Base-by-base conservation (phyloP, 176 grass and related monocot species). In the Phyllostachys edulis region DNA sequence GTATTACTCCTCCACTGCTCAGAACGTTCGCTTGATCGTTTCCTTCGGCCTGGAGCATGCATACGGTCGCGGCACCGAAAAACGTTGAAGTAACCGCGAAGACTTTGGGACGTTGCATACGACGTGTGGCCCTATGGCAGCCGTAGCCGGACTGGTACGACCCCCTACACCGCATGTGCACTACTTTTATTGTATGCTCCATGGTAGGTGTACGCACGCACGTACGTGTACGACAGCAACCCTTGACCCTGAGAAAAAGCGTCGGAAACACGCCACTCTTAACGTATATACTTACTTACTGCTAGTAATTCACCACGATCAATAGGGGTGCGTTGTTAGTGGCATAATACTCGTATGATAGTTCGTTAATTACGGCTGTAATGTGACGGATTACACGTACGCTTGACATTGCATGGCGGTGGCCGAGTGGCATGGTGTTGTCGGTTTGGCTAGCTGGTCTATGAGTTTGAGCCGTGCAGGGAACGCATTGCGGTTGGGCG, bases 401-500 rank as follows among this genome's bases (percentile, higher is more conserved):
- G 61, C 61, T 13, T 16, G 61, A 1, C 5, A 10, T 21, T 21
- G 6, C 18, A 8, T 27, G 21, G 46, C 20, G 23, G 36, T 29
- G 49, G 45, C 36, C 26, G 77, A 21, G 38, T 20, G 57, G 60
- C 75, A 16, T 10, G 18, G n/a, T 49, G 76, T 74, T 49, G 82
- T 74, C 71, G 71, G 74, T 46, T 68, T 55, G 13, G 63, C 46
- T 4, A 0, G 60, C 0, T 69, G 46, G 52, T 32, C 32, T 34
- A 2, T 2, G 32, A 34, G 13, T 0, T 2, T 2, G 79, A 69
- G 65, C 49, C 82, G 87, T 89, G 82, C 54, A 21, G 70, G 12
- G 12, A 73, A 85, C 69, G 82, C 77, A 6, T 75, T 11, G 61
- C 77, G 76, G 87, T 75, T 69, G 82, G 68, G 69, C 59, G 26